Conservation (phyloP, 768 basidiomycete species). For the Pisolithus microcarpus region DNA sequence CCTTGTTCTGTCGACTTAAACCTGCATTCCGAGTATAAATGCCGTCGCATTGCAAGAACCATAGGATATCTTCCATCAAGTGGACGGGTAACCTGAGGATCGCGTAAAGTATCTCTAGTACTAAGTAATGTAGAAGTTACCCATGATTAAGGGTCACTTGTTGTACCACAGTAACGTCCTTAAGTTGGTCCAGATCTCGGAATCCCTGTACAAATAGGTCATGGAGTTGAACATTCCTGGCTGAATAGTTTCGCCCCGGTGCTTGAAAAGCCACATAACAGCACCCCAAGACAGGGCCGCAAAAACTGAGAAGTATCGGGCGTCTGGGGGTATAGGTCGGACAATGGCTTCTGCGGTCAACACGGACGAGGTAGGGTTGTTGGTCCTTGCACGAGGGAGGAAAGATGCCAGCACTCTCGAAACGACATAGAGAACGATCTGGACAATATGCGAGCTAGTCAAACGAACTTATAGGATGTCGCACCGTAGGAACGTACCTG, state of each 20-base stretch:
- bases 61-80: conserved; percentile 38
- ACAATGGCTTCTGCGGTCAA: conserved; percentile 36
- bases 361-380: conserved; percentile 42
- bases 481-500: conserved; percentile 48
- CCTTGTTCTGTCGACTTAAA: conserved; percentile 3
- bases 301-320: conserved; percentile 78
- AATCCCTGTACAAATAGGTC: conserved; percentile 93
- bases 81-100: conserved; percentile 15
- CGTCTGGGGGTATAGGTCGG: conserved; percentile 76
- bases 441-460: conserved; percentile 2
- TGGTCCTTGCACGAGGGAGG: conserved; percentile 66
- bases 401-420: conserved; percentile 89
- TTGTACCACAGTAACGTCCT: conserved; percentile 91
- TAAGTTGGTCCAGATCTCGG: conserved; percentile 76
- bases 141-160: conserved; percentile 32
- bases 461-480: conserved; percentile 4
- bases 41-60: conserved; percentile 44
- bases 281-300: conserved; percentile 89
- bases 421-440: conserved; percentile 96
- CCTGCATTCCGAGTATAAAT: conserved; percentile 48
- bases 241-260: conserved; percentile 85
- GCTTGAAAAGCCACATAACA: conserved; percentile 93
- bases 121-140: neutral
- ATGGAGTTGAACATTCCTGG: conserved; percentile 96
- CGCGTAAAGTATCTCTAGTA: neutral